Base-by-base conservation (phyloP, 2,329 filamentous ascomycete species). In the Alternaria consortialis region DNA sequence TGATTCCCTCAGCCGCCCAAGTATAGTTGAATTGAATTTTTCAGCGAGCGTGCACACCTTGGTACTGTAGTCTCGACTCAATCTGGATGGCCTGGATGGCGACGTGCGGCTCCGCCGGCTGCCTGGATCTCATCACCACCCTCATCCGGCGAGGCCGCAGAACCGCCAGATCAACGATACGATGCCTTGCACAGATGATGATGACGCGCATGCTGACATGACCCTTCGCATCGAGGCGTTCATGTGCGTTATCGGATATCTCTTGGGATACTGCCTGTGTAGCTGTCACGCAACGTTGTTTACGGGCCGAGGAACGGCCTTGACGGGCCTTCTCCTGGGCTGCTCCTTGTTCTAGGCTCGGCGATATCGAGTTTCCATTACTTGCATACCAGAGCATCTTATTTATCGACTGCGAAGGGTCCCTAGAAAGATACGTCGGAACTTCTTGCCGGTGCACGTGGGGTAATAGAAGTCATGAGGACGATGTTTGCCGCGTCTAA, bases 251-350 rank as follows among this genome's bases (percentile, higher is more conserved):
- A 27, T 37, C 46, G 46, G 12, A 37, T 36, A 23, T n/a, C 32
- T 50, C 46, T 63, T 56, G 55, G 55, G 50, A 37, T 36, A 37
- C 27, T 50, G 46, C 32, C 46, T 50, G 46, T 17, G 39, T 23
- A 47, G 52, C 44, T 56, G 61, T 66, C 53, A 58, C 52, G 55
- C 60, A 52, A 57, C 65, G 40, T 57, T 25, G 42, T 32, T 53
- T 25, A 42, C 29, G 27, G 42, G 17, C 42, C 60, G 53, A 60
- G 11, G 43, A 53, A 46, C 40, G 32, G 25, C 31, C 27, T 17
- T 53, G 39, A 57, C 53, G 47, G 32, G 39, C 57, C 42, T 46
- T 47, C 53, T 47, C 23, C 53, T 39, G 32, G 53, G 32, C n/a
- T 39, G 34, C 23, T 31, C 42, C 53, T 29, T 27, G 42, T 48